Evolutionary conservation across 352 stramenopile species (phyloP), one percentile per base, ranked within the genome.

Genomic region (Halophytophthora batemanensis): DNA sequence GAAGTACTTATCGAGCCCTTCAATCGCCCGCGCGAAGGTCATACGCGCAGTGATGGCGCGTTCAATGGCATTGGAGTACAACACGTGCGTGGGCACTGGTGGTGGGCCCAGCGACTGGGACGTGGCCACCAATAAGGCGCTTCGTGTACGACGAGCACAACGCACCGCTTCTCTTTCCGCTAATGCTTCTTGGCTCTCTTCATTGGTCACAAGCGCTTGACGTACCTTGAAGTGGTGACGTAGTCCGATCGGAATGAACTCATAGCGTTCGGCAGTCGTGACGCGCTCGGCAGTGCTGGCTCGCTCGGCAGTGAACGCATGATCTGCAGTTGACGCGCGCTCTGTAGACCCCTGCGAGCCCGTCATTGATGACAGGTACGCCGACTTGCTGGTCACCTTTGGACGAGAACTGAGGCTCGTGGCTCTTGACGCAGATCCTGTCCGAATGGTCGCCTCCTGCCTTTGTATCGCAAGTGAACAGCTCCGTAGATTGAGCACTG

Each of bases 51-150:
- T 82, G 42, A 90, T 70, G 4, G 51, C 53, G 15, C 59, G 56
- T 37, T 93, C 82, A 11, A 86, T 62, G 3, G 49, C 45, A 5
- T 69, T 56, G 3, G 77, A 77, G 52, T 93, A 93, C 18, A 93
- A 21, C 1, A 56, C 42, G 6, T 37, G 39, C 2, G 39, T 36
- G 13, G 44, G 40, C 29, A 29, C 13, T 42, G 55, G 37, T 13
- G 52, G 23, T 25, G 47, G 15, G 6, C 34, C 21, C 23, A 53
- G 18, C 8, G 37, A 55, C 15, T 66, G 45, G 17, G 74, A 60
- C 29, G 33, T 61, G 0, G 71, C 56, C 0, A 87, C 66, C 7
- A 90, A 49, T 49, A 64, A 31, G 3, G 82, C 82, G 22, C 78
- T 92, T 53, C 79, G 71, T 5, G 61, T 64, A 15, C 66, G 62